Percentiles rank a stretch among this genome's conserved stretches.
Evolutionary conservation across 163 green algal genomes (phyloP).

Genomic region (Chloromonas sp.): DNA sequence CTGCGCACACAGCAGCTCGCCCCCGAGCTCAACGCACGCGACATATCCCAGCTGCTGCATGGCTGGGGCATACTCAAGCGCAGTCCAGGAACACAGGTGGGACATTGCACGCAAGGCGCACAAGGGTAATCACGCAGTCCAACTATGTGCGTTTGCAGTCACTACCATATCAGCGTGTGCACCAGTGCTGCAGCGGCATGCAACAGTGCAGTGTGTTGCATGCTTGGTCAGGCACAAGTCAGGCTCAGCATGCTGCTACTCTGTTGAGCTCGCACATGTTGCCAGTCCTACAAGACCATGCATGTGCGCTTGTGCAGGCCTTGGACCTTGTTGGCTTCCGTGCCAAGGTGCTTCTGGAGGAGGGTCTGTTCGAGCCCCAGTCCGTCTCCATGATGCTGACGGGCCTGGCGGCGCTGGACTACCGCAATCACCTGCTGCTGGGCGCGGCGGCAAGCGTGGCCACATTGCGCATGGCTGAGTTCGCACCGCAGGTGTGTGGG

Average conservation of each 20-base stretch:
- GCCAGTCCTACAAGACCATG: too few relatives aligned
- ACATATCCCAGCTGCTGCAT: conserved; percentile 16
- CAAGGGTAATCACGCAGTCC: too few relatives aligned
- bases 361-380: neutral
- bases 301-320: neutral
- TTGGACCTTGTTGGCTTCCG: neutral
- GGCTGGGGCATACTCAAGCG: neutral
- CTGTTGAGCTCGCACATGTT: too few relatives aligned
- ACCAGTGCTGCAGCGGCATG: too few relatives aligned
- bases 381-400: neutral
- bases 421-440: neutral
- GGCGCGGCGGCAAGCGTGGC: neutral
- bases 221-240: too few relatives aligned
- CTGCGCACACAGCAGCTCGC: neutral
- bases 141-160: too few relatives aligned
- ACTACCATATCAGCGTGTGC: too few relatives aligned
- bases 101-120: neutral
- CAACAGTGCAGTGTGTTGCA: too few relatives aligned
- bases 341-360: neutral
- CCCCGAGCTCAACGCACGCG: conserved; percentile 10
- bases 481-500: neutral
- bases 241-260: too few relatives aligned
- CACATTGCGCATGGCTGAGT: neutral
- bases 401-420: neutral
- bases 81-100: neutral